Base-by-base conservation (phyloP, 2,329 filamentous ascomycete species). In the Aspergillus tanneri region DNA sequence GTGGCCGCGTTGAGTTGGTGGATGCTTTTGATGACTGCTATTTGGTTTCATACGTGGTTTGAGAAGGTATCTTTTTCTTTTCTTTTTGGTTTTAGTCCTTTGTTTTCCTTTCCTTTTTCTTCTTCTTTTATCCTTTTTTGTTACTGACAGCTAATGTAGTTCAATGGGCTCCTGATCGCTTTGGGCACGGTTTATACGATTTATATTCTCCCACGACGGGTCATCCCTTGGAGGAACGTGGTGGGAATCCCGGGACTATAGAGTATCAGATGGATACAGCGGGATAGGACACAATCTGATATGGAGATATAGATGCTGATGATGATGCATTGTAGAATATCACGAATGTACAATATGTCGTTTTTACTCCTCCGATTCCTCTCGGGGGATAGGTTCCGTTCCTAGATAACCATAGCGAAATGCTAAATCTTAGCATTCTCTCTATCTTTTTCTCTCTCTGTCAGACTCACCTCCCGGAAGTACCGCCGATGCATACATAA, bases 1-100 rank as follows among this genome's bases (percentile, higher is more conserved):
- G 82, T 96, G 21, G 79, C 87, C 14, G 84, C 71, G 0, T 62
- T 96, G 64, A 89, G 86, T 64, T 81, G 85, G 75, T 97, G 93
- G 89, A 99, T 99, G 93, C 71, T 99, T 66, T 77, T 97, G 52
- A 99, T 99, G 93, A 99, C 93, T 32, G 91, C 91, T 2, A 91
- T 95, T 30, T 99, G 92, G 77, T 99, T 99, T 64, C 93, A 99
- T 70, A 99, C 93, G 0, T 97, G 92, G 91, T 85, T 95, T 61
- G 93, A 99, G 75, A 99, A 97, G 86, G 86, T 88, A 61, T 63
- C 78, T 66, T 43, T 43, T 44, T 19, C 21, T 64, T 70, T 48
- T 69, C 56, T 0, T 18, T 10, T 16, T 12, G 19, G 10, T 8
- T 5, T 3, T 28, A 16, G 14, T 16, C 16, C 27, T 7, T 28